A percentile compares a stretch with the other conserved stretches of the same genome.
phyloP scores from a whole-genome alignment of 2,329 filamentous ascomycete species.

The Byssochlamys sp. region DNA sequence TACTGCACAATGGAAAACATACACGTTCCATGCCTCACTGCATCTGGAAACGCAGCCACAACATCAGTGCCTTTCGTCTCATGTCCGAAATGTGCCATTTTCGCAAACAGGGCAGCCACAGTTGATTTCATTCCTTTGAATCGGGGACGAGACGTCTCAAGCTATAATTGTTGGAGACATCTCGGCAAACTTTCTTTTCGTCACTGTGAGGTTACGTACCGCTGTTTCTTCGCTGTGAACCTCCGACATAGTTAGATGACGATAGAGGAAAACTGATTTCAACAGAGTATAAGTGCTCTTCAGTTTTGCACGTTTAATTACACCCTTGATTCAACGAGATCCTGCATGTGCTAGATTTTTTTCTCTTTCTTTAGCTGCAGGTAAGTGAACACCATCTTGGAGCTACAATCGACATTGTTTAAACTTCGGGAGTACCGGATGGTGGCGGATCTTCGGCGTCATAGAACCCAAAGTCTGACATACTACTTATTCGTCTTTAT shows the following conservation, averaged over 20 bases:
- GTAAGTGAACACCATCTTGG: not conserved
- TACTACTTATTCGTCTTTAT: no score
- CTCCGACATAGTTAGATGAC: not conserved
- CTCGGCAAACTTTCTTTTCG: not conserved
- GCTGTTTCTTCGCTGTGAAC: not conserved
- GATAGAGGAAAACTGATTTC: not conserved
- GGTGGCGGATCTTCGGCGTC: not conserved
- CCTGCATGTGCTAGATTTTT: not conserved
- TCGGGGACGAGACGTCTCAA: not conserved
- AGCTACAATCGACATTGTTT: not conserved
- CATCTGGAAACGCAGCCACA: slow-evolving; percentile 17
- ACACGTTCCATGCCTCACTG: slow-evolving; percentile 24
- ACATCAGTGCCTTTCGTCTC: slow-evolving; percentile 23
- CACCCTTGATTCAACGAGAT: not conserved
- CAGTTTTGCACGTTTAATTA: not conserved
- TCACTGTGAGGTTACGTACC: not conserved
- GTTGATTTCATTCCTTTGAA: not conserved
- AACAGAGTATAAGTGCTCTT: not conserved
- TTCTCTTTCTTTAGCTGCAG: not conserved
- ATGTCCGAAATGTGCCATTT: slow-evolving; percentile 16
- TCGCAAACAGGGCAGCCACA: not conserved
- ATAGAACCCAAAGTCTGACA: not conserved
- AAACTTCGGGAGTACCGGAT: not conserved
- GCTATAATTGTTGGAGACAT: not conserved
- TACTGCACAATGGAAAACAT: not conserved